These are phyloP conservation scores for Nakazawaea pomicola DNA, from an alignment of 805 yeast genomes.

Conservation along the genomic window DNA sequence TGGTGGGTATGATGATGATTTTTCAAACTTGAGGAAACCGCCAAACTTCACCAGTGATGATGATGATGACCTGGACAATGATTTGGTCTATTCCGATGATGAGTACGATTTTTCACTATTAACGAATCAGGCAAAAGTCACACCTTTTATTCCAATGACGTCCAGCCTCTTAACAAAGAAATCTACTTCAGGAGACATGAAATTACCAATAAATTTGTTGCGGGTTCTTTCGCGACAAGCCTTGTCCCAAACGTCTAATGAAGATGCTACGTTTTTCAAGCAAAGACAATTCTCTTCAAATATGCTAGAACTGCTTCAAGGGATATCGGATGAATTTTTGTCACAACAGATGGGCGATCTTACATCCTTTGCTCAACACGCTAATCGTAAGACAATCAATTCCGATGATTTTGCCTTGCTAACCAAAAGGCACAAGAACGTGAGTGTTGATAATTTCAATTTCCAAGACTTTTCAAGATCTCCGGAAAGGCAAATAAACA, in stretches of 20 bases:
- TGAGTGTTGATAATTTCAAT: background rate
- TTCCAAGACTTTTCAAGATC: constrained; percentile 6
- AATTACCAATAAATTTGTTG: constrained; percentile 16
- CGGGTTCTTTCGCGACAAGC: constrained; percentile 11
- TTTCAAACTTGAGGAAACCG: background rate
- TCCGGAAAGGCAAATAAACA: background rate
- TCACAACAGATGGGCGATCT: constrained; percentile 30
- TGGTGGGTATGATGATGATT: constrained; percentile 9
- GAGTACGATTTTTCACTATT: constrained; percentile 14
- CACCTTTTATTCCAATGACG: constrained; percentile 16
- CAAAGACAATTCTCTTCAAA: constrained; percentile 19
- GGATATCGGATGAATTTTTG: constrained; percentile 30
- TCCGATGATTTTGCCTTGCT: constrained; percentile 29
- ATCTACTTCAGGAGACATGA: background rate
- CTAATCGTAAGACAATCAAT: constrained; percentile 23
- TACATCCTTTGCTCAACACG: constrained; percentile 28
- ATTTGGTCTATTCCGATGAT: constrained; percentile 13
- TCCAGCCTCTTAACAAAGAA: constrained; percentile 12
- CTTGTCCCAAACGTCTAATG: constrained; percentile 9
- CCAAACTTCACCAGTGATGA: constrained; percentile 7
- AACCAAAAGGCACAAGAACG: constrained; percentile 23
- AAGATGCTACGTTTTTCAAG: constrained; percentile 16
- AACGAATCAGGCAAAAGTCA: background rate
- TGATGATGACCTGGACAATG: constrained; percentile 13
- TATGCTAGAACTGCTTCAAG: constrained; percentile 23